A percentile compares a stretch with the other conserved stretches of the same genome.
phyloP scores from a whole-genome alignment of 2,329 filamentous ascomycete species.

The Colletotrichum horii region DNA sequence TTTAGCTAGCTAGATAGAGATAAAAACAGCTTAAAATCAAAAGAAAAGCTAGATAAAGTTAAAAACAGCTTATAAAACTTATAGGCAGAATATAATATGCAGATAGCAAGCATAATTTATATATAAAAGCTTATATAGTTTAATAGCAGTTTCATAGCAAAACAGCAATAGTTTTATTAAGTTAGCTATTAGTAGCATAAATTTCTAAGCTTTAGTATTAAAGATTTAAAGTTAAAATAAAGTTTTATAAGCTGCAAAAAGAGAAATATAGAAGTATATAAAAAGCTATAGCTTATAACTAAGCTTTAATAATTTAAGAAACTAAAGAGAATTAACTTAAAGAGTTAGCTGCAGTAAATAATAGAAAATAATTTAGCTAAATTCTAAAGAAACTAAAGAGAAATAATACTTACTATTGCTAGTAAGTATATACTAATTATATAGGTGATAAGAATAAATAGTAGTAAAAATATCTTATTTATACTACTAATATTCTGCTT shows the following conservation, averaged over 20 bases:
- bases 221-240: neutral
- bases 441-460: slow-evolving; percentile 11
- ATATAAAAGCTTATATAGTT: neutral
- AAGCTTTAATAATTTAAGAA: neutral
- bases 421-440: slow-evolving; percentile 9
- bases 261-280: neutral
- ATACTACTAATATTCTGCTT: slow-evolving; percentile 20
- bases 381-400: slow-evolving; percentile 11
- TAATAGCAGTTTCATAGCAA: neutral
- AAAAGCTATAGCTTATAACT: neutral
- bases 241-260: neutral
- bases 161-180: slow-evolving; percentile 10
- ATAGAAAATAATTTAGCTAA: neutral
- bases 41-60: neutral
- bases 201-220: slow-evolving; percentile 18
- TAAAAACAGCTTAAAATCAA: neutral
- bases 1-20: slow-evolving; percentile 15
- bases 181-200: slow-evolving; percentile 20
- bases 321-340: neutral
- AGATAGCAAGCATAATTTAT: slow-evolving; percentile 18
- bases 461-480: slow-evolving; percentile 24
- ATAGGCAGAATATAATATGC: slow-evolving; percentile 7
- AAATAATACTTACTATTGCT: slow-evolving; percentile 13
- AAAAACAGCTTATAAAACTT: neutral
- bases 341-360: slow-evolving; percentile 5